phyloP scores from a whole-genome alignment of 345 rosid species.

The Boechera divaricarpa region DNA sequence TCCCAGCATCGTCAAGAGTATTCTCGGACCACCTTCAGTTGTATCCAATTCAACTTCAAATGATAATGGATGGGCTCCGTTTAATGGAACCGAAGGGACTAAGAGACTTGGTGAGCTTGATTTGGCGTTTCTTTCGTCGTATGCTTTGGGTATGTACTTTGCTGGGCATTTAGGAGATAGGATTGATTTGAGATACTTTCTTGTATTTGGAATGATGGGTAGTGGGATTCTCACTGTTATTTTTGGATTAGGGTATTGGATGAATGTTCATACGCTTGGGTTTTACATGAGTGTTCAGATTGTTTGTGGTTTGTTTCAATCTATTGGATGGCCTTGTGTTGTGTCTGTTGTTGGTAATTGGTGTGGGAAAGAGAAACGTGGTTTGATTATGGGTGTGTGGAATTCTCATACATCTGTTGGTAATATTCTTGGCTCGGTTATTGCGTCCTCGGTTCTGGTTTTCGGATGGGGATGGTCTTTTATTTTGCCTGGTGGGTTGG shows the following conservation, averaged over 20 bases:
- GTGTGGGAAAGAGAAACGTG: conserved; percentile 92
- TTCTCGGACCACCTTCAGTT: conserved; percentile 75
- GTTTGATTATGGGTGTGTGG: conserved; percentile 94
- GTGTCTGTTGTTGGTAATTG: conserved; percentile 90
- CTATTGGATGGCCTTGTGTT: conserved; percentile 99
- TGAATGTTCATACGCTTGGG: conserved; percentile 60
- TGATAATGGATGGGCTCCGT: conserved; percentile 85
- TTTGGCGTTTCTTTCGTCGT: conserved; percentile 76
- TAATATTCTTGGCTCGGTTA: conserved; percentile 78
- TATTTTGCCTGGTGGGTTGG: conserved; percentile 69
- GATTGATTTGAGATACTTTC: conserved; percentile 83
- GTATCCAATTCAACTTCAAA: conserved; percentile 38
- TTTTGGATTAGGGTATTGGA: conserved; percentile 90
- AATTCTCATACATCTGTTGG: conserved; percentile 88
- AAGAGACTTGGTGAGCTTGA: conserved; percentile 90
- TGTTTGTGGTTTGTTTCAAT: conserved; percentile 84
- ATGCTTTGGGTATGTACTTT: conserved; percentile 82
- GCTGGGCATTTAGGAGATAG: conserved; percentile 89
- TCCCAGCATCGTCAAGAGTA: conserved; percentile 91
- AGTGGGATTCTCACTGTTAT: conserved; percentile 76
- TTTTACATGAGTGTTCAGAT: conserved; percentile 73
- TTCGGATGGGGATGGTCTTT: conserved; percentile 99
- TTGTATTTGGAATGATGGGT: conserved; percentile 89
- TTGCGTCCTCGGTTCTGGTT: conserved; percentile 77
- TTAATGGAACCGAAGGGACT: conserved; percentile 69